phyloP scores from a whole-genome alignment of 345 rosid genomes.

The Brassica carinata region DNA sequence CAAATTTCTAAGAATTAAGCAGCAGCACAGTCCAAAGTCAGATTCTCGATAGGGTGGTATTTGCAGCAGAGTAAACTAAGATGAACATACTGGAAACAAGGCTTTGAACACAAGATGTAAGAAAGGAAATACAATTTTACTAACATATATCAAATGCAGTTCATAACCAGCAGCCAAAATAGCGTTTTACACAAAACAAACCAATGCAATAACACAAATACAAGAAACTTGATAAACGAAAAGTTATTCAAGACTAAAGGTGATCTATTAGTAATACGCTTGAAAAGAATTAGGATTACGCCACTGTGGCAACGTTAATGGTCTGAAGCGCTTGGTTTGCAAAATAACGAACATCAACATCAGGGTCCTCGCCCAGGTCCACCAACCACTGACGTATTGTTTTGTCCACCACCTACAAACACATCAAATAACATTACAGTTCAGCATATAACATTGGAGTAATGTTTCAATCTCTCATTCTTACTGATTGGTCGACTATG shows the following conservation, averaged over 20 bases:
- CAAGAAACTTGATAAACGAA: neutral
- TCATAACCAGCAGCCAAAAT: conserved; percentile 27
- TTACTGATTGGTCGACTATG: conserved; percentile 83
- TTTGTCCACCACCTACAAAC: conserved; percentile 75
- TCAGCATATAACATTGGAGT: neutral
- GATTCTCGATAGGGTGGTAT: too few species aligned
- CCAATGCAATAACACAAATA: conserved; percentile 1
- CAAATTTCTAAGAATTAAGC: too few species aligned
- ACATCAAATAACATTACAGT: neutral
- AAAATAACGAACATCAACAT: conserved; percentile 90
- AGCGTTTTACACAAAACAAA: conserved; percentile 28
- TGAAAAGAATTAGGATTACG: conserved; percentile 18
- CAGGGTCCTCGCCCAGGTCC: conserved; percentile 90
- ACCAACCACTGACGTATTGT: conserved; percentile 84
- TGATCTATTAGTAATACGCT: neutral
- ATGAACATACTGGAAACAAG: neutral
- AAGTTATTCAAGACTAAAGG: conserved; percentile 4
- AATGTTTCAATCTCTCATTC: conserved; percentile 23
- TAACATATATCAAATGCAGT: conserved; percentile 13
- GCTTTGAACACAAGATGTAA: conserved; percentile 1
- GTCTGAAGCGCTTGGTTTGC: conserved; percentile 82
- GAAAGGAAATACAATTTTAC: conserved; percentile 21
- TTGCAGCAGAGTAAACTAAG: neutral
- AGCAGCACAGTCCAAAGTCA: too few species aligned
- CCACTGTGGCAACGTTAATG: conserved; percentile 40